Evolutionary conservation across 148 eudicot species (phyloP), one percentile per base, ranked within the genome.

Genomic region (Drosera capensis): DNA sequence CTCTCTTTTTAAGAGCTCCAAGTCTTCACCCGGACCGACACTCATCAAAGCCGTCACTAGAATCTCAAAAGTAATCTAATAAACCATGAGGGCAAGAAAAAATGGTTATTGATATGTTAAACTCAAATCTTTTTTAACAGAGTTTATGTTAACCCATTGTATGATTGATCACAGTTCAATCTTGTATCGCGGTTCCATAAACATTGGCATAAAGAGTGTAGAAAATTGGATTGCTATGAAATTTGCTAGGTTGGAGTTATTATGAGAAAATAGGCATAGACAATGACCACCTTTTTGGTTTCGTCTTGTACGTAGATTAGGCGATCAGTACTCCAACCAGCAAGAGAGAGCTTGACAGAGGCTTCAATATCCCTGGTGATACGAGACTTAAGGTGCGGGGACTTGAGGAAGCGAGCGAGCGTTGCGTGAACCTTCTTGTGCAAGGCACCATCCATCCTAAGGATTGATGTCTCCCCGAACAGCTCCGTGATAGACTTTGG

Each of bases 401-500:
- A 79, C 57, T 78, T 77, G 1, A 88, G 44, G 54, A 74, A 83
- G 14, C 74, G 72, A 29, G 75, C 90, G 1, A 88, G 66, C 0
- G 74, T 67, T 0, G 77, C 67, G 31, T 88, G 96, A 0, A 83
- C 51, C 59, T 79, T 66, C 59, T 72, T 72, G 45, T 80, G 92
- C 2, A 66, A 49, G 17, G 64, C 20, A 0, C 96, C 94, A 34
- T 80, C 75, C 65, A 73, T 88, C 56, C 71, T 82, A 3, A 88
- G 52, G 39, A 88, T 79, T 0, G 94, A 83, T n/a, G 77, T 65
- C 38, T 79, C 71, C 0, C 96, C 96, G 31, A 87, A 71, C 23
- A 87, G 45, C 31, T 87, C 81, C 0, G 72, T 70, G 14, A 87
- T 63, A 0, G 96, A 71, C 64, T 87, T 87, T 2, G 96, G 96